Conservation (phyloP, 2,329 filamentous ascomycete genomes). For the Calonectria pauciramosa region DNA sequence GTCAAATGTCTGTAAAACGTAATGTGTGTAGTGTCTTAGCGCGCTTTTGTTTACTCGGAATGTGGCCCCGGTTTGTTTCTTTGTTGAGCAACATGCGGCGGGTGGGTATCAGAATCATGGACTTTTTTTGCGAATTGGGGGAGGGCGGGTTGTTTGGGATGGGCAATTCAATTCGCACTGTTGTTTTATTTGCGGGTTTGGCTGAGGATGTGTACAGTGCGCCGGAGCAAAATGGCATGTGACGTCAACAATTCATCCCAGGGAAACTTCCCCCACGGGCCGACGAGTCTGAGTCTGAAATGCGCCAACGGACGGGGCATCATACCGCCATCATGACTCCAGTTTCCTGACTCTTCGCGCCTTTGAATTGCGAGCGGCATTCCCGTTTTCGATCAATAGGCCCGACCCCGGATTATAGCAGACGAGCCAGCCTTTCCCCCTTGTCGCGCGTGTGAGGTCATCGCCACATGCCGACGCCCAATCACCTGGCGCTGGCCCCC, state of each 20-base stretch:
- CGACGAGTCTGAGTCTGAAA: background rate
- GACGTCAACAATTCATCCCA: constrained; percentile 11
- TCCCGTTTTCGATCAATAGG: constrained; percentile 12
- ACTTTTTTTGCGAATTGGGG: constrained; percentile 10
- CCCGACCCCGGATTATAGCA: constrained; percentile 24
- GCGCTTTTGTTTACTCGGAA: background rate
- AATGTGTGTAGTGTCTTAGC: background rate
- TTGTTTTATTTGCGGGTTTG: background rate
- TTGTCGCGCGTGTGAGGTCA: constrained; percentile 42
- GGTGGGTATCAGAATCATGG: background rate
- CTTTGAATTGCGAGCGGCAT: background rate
- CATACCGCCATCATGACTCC: background rate
- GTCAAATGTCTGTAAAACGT: constrained; percentile 5
- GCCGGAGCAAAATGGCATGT: background rate
- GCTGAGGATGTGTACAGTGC: constrained; percentile 27
- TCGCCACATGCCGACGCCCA: constrained; percentile 38
- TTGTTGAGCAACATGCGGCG: background rate
- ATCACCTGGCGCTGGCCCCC: constrained; percentile 34
- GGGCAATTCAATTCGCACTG: constrained; percentile 27
- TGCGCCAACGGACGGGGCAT: background rate
- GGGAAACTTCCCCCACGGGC: too few relatives aligned
- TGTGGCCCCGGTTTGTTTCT: background rate
- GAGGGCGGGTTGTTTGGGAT: background rate
- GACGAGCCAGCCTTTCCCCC: background rate
- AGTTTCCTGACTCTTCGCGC: background rate